A percentile compares a stretch with the other conserved stretches of the same genome.
These are phyloP conservation scores for Acacia crassicarpa DNA, from an alignment of 306 rosid genomes.

Conservation along the genomic window DNA sequence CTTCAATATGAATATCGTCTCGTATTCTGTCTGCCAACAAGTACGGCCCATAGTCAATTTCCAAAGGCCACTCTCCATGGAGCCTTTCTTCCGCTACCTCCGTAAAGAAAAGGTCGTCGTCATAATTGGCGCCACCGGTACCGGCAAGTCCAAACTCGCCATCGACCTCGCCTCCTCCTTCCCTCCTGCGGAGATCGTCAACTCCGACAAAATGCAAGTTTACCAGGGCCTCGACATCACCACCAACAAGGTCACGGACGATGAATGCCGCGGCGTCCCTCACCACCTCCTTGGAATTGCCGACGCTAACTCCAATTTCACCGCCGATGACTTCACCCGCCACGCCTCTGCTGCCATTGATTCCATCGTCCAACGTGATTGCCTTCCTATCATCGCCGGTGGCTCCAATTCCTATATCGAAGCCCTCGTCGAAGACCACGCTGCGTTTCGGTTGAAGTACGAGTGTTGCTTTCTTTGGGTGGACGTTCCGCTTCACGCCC, in stretches of 20 bases:
- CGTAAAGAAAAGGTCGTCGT: constrained; percentile 58
- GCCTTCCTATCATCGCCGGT: constrained; percentile 50
- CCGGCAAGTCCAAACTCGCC: constrained; percentile 79
- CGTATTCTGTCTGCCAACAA: constrained; percentile 52
- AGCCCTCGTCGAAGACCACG: constrained; percentile 31
- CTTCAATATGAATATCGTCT: constrained; percentile 29
- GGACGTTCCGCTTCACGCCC: constrained; percentile 25
- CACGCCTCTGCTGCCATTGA: constrained; percentile 39
- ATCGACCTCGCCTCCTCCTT: constrained; percentile 66
- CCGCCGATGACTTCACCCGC: constrained; percentile 36
- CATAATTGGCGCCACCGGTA: constrained; percentile 82
- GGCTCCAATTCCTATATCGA: constrained; percentile 52
- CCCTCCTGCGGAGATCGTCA: constrained; percentile 63
- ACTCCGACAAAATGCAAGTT: constrained; percentile 87
- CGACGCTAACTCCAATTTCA: constrained; percentile 40
- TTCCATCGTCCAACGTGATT: constrained; percentile 36
- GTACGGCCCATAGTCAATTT: constrained; percentile 45
- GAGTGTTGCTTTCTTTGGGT: constrained; percentile 57
- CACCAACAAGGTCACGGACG: constrained; percentile 68
- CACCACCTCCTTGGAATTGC: constrained; percentile 63
- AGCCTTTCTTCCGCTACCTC: constrained; percentile 44
- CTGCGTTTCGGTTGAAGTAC: constrained; percentile 31
- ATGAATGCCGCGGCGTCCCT: constrained; percentile 66
- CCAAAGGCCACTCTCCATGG: constrained; percentile 45
- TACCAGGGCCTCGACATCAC: constrained; percentile 68